Percentiles rank a stretch among this genome's conserved stretches.
These are phyloP conservation scores for Sugiyamaella lignohabitans DNA, from an alignment of 805 yeast genomes.

Conservation along the genomic window DNA sequence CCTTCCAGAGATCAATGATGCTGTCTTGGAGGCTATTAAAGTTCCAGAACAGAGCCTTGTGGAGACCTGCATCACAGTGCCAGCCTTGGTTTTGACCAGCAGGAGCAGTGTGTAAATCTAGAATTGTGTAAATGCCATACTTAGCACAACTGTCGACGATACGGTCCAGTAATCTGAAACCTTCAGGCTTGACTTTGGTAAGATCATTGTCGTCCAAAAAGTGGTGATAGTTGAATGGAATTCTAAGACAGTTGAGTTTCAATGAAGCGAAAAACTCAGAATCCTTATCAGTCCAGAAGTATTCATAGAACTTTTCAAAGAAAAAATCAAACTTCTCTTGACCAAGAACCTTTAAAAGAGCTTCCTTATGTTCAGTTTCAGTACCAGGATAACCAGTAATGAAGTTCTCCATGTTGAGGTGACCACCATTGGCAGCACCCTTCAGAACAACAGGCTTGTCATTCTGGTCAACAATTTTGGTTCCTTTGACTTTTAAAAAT, in stretches of 20 bases:
- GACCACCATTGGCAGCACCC: constrained; percentile 44
- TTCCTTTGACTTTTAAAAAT: constrained; percentile 39
- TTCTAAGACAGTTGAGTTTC: constrained; percentile 42
- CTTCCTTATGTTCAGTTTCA: constrained; percentile 45
- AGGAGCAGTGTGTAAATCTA: constrained; percentile 45
- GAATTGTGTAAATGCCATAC: constrained; percentile 43
- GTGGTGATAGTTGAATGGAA: constrained; percentile 49
- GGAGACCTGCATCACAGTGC: constrained; percentile 45
- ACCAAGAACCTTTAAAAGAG: constrained; percentile 38
- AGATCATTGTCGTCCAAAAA: constrained; percentile 43
- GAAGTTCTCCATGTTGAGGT: constrained; percentile 51
- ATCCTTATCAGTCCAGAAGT: constrained; percentile 47
- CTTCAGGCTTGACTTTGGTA: constrained; percentile 38
- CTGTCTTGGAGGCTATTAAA: constrained; percentile 44
- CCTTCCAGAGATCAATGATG: constrained; percentile 40
- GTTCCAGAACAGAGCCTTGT: constrained; percentile 45
- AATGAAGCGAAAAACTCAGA: constrained; percentile 40
- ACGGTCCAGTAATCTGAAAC: constrained; percentile 41
- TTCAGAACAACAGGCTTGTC: constrained; percentile 39
- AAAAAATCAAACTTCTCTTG: constrained; percentile 43
- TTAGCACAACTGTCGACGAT: constrained; percentile 40
- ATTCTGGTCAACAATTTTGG: constrained; percentile 41
- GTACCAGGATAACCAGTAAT: constrained; percentile 51
- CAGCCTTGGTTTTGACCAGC: constrained; percentile 54
- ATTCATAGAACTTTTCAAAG: constrained; percentile 47